Conservation (phyloP, 176 grass and related monocot genomes). For the Carex parvula region DNA sequence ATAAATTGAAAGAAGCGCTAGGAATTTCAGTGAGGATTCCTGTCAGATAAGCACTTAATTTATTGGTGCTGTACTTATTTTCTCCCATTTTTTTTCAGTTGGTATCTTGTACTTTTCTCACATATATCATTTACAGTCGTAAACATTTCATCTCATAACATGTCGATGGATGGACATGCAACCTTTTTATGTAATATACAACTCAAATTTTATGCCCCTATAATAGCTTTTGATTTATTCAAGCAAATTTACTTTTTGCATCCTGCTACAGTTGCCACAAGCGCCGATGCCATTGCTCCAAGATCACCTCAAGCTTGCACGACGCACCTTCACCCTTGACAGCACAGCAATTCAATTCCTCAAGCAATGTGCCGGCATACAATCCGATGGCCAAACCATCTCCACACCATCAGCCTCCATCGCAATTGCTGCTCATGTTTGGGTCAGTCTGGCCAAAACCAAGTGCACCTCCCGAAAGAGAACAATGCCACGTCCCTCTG, state of each 20-base stretch:
- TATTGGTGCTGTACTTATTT: not conserved
- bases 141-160: not conserved
- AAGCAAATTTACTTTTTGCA: not conserved
- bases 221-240: not conserved
- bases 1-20: not conserved
- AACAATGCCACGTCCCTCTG: conserved; percentile 20
- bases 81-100: not conserved
- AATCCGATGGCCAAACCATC: not conserved
- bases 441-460: conserved; percentile 24
- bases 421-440: conserved; percentile 10
- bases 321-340: conserved; percentile 6
- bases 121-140: not conserved
- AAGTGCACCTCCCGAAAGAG: not conserved
- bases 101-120: not conserved
- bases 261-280: conserved; percentile 9
- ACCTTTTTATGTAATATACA: not conserved
- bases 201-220: not conserved
- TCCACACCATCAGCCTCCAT: not conserved
- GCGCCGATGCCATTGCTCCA: not conserved
- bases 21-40: not conserved
- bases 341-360: not conserved
- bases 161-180: not conserved
- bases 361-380: not conserved
- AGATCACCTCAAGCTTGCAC: not conserved
- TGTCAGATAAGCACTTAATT: not conserved